These are phyloP conservation scores for Nephelium lappaceum DNA, from an alignment of 345 rosid species.

Conservation along the genomic window DNA sequence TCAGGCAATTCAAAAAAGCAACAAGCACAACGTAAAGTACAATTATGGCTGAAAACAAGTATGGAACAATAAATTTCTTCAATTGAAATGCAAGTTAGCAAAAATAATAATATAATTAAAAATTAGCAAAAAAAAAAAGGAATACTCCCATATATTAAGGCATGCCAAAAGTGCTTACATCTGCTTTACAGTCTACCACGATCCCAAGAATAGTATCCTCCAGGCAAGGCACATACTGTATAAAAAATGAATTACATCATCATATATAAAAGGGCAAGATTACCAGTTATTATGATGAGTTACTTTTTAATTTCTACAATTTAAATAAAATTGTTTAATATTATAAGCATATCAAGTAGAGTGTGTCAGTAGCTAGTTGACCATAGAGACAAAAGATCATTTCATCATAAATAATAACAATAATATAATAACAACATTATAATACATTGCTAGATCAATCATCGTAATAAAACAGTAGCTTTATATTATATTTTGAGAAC, in stretches of 20 bases:
- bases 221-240: conserved; percentile 70
- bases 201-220: conserved; percentile 86
- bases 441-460: not conserved
- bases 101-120: not conserved
- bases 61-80: not conserved
- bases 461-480: not conserved
- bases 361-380: not conserved
- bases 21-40: not conserved
- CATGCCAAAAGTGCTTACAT: conserved; percentile 52
- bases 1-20: not conserved
- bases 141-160: not conserved
- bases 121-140: not conserved
- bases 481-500: not conserved
- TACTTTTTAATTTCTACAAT: not conserved
- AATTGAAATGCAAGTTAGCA: not conserved
- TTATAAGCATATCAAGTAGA: not conserved
- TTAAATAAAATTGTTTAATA: too few species aligned
- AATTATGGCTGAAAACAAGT: not conserved
- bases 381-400: not conserved
- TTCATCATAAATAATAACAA: not conserved
- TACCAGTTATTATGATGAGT: not conserved
- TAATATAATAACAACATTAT: not conserved
- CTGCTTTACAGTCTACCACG: conserved; percentile 73
- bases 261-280: conserved; percentile 6
- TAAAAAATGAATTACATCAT: conserved; percentile 20